Conservation (phyloP, 257 asterid species). For the Phtheirospermum japonicum region DNA sequence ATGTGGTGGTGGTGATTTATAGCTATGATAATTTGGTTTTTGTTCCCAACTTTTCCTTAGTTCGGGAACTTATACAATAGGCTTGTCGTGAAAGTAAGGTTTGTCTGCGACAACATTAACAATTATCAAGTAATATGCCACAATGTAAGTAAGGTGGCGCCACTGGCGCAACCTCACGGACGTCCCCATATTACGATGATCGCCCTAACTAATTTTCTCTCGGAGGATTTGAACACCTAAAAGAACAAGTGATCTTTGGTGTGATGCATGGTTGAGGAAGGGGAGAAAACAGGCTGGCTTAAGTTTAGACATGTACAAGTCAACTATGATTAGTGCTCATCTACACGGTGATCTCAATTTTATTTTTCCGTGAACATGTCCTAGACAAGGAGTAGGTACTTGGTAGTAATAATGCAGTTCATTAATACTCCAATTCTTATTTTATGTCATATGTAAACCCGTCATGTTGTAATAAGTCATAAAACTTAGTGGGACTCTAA, state of each 20-base stretch:
- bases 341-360: not conserved
- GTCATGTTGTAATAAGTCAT: too few species aligned
- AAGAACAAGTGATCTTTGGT: slow-evolving; percentile 3
- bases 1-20: too few species aligned
- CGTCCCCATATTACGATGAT: slow-evolving; percentile 9
- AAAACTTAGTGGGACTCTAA: too few species aligned
- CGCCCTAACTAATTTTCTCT: not conserved
- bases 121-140: slow-evolving; percentile 19
- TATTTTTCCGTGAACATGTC: not conserved
- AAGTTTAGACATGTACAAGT: not conserved
- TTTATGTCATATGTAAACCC: too few species aligned
- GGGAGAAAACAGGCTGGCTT: slow-evolving; percentile 3
- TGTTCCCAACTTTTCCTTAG: too few species aligned
- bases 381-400: too few species aligned
- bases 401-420: too few species aligned
- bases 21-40: too few species aligned
- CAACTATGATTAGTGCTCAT: slow-evolving; percentile 5
- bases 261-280: not conserved
- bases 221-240: not conserved
- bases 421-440: too few species aligned
- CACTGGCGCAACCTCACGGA: not conserved
- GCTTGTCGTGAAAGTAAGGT: not conserved
- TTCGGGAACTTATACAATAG: not conserved
- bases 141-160: slow-evolving; percentile 17
- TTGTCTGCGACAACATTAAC: slow-evolving; percentile 6